Base-by-base conservation (phyloP, 1,284 basidiomycete species). In the Ustilago curta region DNA sequence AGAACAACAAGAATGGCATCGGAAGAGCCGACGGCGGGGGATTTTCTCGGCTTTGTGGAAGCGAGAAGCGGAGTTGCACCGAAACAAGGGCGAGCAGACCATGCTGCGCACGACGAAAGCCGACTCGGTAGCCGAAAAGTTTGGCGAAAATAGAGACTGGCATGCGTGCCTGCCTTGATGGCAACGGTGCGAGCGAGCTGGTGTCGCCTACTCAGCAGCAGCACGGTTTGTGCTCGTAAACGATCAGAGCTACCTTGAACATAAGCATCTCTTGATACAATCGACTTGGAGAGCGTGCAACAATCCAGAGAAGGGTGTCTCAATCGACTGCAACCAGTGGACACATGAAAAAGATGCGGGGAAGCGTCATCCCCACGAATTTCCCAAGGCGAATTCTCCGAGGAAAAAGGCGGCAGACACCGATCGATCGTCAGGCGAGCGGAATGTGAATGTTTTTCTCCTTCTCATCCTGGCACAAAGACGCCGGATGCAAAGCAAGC, bases 11-110 rank as follows among this genome's bases (percentile, higher is more conserved):
- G 8, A 31, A n/a, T 31, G 40, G 19, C 8, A 35, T 16, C 37
- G 19, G 19, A 11, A 44, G 21, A 12, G 23, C 48, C 57, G 39
- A 48, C 44, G 55, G 45, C 6, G 48, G 21, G 14, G n/a, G 11
- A 23, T 39, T 39, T 40, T 23, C 9, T 35, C 25, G 21, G 47
- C 21, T 40, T 39, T 6, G 27, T 18, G n/a, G 44, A 49, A 32
- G 52, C 52, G 47, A 58, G 32, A 47, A 16, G 47, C 44, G 35
- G 39, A 58, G 45, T 48, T 32, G 39, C 39, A 59, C 57, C 57
- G 57, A 59, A 31, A 8, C 45, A 37, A 42, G 21, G 49, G 48
- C 57, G 56, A 58, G 39, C 3, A 16, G 21, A 21, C 23, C 19
- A 49, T 40, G 48, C 49, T 37, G 31, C 21, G 45, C 4, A 16